These are phyloP conservation scores for Acarospora socialis DNA, from an alignment of 2,329 filamentous ascomycete species.

Conservation along the genomic window DNA sequence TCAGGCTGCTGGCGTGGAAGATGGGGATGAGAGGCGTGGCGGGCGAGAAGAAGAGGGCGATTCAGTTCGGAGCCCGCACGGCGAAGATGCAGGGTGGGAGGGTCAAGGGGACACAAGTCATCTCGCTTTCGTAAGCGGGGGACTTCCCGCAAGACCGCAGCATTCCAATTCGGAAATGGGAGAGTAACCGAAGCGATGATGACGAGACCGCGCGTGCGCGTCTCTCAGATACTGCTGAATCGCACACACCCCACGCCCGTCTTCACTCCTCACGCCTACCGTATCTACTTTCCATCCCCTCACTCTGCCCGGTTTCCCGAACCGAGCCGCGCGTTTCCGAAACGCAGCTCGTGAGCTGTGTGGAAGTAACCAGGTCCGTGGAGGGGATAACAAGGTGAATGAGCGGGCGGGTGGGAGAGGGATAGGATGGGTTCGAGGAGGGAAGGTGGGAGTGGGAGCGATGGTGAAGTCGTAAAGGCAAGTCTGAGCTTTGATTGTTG, in stretches of 20 bases:
- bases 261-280: too few relatives aligned
- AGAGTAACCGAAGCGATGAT: conserved; percentile 42
- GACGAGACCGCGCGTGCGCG: conserved; percentile 25
- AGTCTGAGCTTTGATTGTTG: conserved; percentile 18
- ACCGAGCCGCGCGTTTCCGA: conserved; percentile 19
- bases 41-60: conserved; percentile 83
- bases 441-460: background rate
- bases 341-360: conserved; percentile 17
- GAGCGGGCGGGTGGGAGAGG: too few relatives aligned
- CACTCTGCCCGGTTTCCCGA: too few relatives aligned
- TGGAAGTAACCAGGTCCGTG: conserved; percentile 6
- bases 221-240: conserved; percentile 61
- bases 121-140: conserved; percentile 31
- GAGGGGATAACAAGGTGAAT: too few relatives aligned
- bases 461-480: conserved; percentile 15
- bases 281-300: too few relatives aligned
- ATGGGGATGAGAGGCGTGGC: conserved; percentile 60
- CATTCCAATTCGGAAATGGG: background rate
- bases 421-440: too few relatives aligned
- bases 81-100: conserved; percentile 61
- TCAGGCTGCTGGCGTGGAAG: conserved; percentile 62
- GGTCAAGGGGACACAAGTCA: conserved; percentile 53
- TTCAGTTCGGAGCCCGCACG: conserved; percentile 69
- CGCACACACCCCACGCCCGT: too few relatives aligned
- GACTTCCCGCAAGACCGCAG: conserved; percentile 25